Conservation (phyloP, 192 early-diverging fungal species). For the Linnemannia hyalina region DNA sequence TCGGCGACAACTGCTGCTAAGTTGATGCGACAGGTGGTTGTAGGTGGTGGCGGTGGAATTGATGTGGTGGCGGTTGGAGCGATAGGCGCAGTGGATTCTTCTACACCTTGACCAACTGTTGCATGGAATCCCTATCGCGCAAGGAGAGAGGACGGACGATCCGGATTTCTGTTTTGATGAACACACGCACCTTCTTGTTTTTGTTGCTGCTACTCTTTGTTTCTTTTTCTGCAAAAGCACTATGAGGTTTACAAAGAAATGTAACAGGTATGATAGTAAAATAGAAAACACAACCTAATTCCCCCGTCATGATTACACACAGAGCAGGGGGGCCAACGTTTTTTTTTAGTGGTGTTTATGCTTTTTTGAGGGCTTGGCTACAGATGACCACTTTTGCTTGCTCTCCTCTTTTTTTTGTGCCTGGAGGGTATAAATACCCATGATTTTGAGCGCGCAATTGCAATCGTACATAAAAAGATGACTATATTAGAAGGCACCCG, state of each 20-base stretch:
- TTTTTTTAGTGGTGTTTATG: background rate
- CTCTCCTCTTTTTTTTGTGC: background rate
- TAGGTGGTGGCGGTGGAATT: background rate
- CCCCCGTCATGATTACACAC: constrained; percentile 7
- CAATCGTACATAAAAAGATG: background rate
- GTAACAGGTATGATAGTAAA: background rate
- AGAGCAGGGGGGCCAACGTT: no score
- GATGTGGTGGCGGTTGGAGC: background rate
- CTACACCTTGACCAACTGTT: no score
- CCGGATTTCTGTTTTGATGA: no score
- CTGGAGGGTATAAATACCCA: background rate
- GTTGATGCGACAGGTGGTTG: background rate
- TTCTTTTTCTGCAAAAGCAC: background rate
- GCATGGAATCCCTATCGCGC: no score
- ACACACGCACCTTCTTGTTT: no score
- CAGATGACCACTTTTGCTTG: background rate
- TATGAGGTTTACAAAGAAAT: background rate
- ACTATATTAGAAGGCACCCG: background rate
- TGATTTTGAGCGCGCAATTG: background rate
- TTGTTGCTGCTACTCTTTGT: background rate
- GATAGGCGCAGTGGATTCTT: background rate
- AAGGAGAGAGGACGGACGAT: no score
- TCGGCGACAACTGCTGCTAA: background rate
- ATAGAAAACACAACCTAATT: background rate
- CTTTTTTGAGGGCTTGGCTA: background rate